A percentile compares a stretch with the other conserved stretches of the same genome.
These are phyloP conservation scores for Dalechampia spathulata DNA, from an alignment of 441 rosid species.

Conservation along the genomic window DNA sequence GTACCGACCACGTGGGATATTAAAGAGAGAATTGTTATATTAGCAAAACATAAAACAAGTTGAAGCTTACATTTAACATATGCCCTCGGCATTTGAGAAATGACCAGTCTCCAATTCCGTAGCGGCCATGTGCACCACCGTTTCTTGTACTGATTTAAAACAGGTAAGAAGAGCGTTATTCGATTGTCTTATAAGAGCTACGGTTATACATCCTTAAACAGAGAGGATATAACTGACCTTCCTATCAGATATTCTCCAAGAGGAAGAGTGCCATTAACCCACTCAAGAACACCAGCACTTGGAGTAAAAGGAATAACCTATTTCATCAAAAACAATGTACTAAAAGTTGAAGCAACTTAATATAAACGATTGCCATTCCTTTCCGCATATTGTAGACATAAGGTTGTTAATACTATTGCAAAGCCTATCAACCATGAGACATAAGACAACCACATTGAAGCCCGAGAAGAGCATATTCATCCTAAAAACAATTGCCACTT, in stretches of 20 bases:
- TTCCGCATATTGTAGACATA: neutral
- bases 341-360: slow-evolving; percentile 1
- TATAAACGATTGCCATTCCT: neutral
- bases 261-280: slow-evolving; percentile 98
- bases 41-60: slow-evolving; percentile 5
- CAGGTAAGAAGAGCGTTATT: slow-evolving; percentile 8
- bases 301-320: slow-evolving; percentile 99
- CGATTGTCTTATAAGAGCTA: slow-evolving; percentile 12
- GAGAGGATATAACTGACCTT: slow-evolving; percentile 45
- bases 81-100: slow-evolving; percentile 73
- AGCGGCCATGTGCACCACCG: slow-evolving; percentile 91
- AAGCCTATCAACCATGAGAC: neutral
- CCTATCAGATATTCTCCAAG: slow-evolving; percentile 94
- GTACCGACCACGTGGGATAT: neutral
- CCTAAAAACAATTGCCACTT: neutral
- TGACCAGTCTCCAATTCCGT: slow-evolving; percentile 85
- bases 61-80: slow-evolving; percentile 62
- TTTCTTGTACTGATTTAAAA: slow-evolving; percentile 55
- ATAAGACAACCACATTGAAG: neutral
- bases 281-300: slow-evolving; percentile 98
- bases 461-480: slow-evolving; percentile 1
- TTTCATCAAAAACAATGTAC: slow-evolving; percentile 20
- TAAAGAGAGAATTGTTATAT: neutral
- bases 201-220: slow-evolving; percentile 1
- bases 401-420: neutral